Percentiles rank a stretch among this genome's conserved stretches.
Evolutionary conservation across 768 basidiomycete species (phyloP).

Genomic region (Kwoniella mangroviensis): DNA sequence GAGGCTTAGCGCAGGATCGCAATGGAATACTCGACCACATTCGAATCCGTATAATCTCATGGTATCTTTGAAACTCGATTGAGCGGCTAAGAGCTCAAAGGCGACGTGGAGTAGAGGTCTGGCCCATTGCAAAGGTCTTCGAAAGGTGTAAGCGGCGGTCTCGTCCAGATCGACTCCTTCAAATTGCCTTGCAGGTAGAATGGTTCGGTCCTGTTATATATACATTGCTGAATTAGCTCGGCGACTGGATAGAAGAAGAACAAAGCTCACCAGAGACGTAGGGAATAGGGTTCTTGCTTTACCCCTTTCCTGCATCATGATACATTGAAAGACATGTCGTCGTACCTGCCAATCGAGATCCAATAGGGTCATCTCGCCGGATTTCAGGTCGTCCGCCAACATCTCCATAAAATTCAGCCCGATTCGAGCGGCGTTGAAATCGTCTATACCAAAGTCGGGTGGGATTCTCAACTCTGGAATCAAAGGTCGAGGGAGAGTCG

Average conservation of each 20-base stretch:
- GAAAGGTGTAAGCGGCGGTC: background rate
- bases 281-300: background rate
- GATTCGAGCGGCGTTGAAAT: background rate
- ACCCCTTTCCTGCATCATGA: background rate
- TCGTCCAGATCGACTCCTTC: background rate
- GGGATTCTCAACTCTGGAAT: background rate
- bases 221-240: background rate
- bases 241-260: background rate
- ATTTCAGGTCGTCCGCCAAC: constrained; percentile 3
- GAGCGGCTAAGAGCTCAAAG: background rate
- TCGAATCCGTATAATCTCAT: background rate
- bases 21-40: background rate
- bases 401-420: background rate
- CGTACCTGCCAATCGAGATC: background rate
- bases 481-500: background rate
- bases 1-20: background rate
- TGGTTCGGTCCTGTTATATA: background rate
- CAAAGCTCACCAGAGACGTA: background rate
- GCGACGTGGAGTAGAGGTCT: background rate
- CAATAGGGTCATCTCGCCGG: background rate
- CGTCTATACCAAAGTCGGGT: background rate
- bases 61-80: background rate
- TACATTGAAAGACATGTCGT: background rate
- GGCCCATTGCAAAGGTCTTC: constrained; percentile 7
- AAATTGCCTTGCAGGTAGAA: background rate